These are phyloP conservation scores for Entelexis sorbosivorans DNA, from an alignment of 1,139 yeast genomes.

Conservation along the genomic window DNA sequence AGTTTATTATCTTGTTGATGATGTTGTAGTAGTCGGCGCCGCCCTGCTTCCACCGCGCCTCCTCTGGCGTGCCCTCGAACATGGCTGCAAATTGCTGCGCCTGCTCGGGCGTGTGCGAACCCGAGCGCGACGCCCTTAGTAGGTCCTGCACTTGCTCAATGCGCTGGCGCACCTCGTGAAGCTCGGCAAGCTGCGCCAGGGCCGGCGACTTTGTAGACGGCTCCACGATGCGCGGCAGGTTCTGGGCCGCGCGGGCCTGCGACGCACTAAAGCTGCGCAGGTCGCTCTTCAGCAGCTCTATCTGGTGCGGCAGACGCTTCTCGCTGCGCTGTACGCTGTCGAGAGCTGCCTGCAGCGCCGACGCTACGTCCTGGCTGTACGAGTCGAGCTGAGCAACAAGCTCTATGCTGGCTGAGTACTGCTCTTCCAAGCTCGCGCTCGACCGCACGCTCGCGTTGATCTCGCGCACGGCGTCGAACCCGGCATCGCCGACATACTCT, in stretches of 20 bases:
- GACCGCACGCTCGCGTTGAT: conserved; percentile 26
- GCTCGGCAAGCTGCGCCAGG: conserved; percentile 24
- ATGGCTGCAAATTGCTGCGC: conserved; percentile 22
- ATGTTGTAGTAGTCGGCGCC: conserved; percentile 10
- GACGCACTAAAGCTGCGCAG: conserved; percentile 25
- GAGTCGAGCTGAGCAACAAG: conserved; percentile 30
- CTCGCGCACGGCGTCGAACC: conserved; percentile 28
- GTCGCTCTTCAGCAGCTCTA: conserved; percentile 30
- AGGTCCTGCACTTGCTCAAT: conserved; percentile 27
- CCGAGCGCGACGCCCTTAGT: conserved; percentile 25
- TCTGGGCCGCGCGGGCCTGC: conserved; percentile 22
- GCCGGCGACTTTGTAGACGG: conserved; percentile 10
- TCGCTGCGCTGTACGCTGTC: conserved; percentile 27
- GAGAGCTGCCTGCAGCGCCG: conserved; percentile 27
- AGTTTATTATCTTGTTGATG: conserved; percentile 1
- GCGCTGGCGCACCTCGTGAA: conserved; percentile 26
- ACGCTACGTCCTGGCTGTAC: conserved; percentile 29
- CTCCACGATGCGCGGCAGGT: conserved; percentile 11
- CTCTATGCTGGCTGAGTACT: conserved; percentile 29
- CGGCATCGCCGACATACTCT: conserved; percentile 26
- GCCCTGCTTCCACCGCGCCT: conserved; percentile 11
- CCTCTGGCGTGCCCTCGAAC: conserved; percentile 19
- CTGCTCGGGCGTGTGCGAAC: conserved; percentile 5
- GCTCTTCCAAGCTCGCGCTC: conserved; percentile 25
- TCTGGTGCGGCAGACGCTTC: conserved; percentile 30